phyloP scores from a whole-genome alignment of 2,329 filamentous ascomycete genomes.

The Pseudopyricularia javanii region DNA sequence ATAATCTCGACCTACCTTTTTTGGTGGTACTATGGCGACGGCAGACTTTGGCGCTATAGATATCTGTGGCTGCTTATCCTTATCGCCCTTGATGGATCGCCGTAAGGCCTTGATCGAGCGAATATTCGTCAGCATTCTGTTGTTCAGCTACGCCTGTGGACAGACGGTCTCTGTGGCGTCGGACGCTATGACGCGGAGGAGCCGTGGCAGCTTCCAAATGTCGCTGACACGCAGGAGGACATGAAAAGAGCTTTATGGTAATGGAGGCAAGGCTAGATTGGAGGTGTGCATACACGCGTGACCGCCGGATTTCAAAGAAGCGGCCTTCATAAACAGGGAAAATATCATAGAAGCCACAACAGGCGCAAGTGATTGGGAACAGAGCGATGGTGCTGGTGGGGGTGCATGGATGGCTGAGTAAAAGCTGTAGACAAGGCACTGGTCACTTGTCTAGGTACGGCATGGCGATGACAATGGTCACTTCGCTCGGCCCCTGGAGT shows the following conservation, averaged over 20 bases:
- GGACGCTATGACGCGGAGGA: background rate
- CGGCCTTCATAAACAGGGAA: no score
- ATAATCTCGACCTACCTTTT: conserved; percentile 56
- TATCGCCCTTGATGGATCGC: conserved; percentile 83
- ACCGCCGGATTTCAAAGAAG: no score
- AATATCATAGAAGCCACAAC: no score
- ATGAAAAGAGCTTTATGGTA: conserved; percentile 5
- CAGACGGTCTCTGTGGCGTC: background rate
- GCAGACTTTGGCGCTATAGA: conserved; percentile 76
- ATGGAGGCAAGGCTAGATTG: background rate
- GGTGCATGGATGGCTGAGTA: background rate
- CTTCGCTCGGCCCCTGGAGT: background rate
- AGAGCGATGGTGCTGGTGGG: background rate
- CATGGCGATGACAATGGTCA: background rate
- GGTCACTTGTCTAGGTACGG: background rate
- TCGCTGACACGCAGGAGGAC: background rate
- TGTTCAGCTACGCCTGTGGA: background rate
- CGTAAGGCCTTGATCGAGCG: conserved; percentile 56
- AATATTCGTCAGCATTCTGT: conserved; percentile 26
- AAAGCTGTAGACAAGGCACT: background rate
- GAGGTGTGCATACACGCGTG: background rate
- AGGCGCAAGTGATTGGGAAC: background rate
- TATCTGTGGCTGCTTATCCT: conserved; percentile 60
- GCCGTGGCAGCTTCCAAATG: background rate
- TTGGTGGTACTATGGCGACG: conserved; percentile 79